Conservation (phyloP, 164 flowering plant genomes). For the Cinnamomum chago region DNA sequence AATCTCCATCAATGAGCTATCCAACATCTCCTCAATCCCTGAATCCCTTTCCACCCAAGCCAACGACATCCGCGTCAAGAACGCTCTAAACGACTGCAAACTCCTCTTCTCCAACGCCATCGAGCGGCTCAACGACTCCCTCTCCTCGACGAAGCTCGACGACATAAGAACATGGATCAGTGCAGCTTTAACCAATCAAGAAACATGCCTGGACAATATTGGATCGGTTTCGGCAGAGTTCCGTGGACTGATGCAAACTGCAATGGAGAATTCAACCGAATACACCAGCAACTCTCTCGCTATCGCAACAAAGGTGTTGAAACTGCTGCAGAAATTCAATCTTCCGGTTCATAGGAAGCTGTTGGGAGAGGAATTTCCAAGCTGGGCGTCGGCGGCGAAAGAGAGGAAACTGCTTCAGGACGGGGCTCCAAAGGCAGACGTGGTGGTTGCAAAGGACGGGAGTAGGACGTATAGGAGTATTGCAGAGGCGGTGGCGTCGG, state of each 20-base stretch:
- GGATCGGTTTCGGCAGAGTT: slow-evolving; percentile 28
- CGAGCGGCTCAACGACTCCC: slow-evolving; percentile 42
- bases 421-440: slow-evolving; percentile 20
- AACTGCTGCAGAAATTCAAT: slow-evolving; percentile 25
- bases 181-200: slow-evolving; percentile 46
- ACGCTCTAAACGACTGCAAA: slow-evolving; percentile 45
- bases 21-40: slow-evolving; percentile 27
- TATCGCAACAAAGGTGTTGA: slow-evolving; percentile 42
- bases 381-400: slow-evolving; percentile 8
- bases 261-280: slow-evolving; percentile 50
- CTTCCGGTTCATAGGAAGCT: slow-evolving; percentile 44
- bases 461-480: slow-evolving; percentile 39
- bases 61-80: slow-evolving; percentile 14
- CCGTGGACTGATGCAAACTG: slow-evolving; percentile 10
- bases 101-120: slow-evolving; percentile 44
- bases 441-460: slow-evolving; percentile 51
- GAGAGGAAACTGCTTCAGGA: slow-evolving; percentile 50
- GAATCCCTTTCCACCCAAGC: slow-evolving; percentile 7
- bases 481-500: slow-evolving; percentile 33
- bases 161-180: slow-evolving; percentile 74
- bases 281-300: slow-evolving; percentile 69
- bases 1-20: slow-evolving; percentile 37
- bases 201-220: slow-evolving; percentile 68
- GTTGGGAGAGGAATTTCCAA: slow-evolving; percentile 6
- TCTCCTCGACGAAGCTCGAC: slow-evolving; percentile 29